Conservation (phyloP, 495 filamentous ascomycete species). For the Xylaria scruposa region DNA sequence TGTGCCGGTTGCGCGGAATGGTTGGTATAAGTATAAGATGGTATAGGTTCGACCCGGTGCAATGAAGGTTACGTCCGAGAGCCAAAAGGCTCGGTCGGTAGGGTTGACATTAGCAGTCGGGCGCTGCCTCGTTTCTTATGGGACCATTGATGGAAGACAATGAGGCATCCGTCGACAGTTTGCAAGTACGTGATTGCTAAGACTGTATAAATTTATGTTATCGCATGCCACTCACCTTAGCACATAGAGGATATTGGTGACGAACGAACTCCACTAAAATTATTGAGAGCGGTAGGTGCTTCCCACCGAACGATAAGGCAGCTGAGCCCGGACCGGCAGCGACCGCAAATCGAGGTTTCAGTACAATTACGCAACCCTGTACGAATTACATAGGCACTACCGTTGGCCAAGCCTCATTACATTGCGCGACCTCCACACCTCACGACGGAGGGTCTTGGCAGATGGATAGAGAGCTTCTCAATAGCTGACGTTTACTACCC, state of each 20-base stretch:
- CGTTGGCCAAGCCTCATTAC: constrained; percentile 12
- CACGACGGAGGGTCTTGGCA: not conserved
- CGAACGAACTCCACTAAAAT: constrained; percentile 7
- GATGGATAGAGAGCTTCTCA: not conserved
- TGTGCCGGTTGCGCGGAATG: constrained; percentile 25
- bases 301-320: not conserved
- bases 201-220: not conserved
- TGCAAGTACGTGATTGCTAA: not conserved
- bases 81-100: constrained; percentile 40
- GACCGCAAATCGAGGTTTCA: not conserved
- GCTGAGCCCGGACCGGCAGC: not conserved
- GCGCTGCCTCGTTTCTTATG: not conserved
- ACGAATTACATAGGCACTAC: not conserved
- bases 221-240: not conserved
- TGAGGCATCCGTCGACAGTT: not conserved
- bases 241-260: not conserved
- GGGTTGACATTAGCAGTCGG: constrained; percentile 38
- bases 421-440: constrained; percentile 21
- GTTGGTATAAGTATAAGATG: not conserved
- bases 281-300: not conserved
- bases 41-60: constrained; percentile 1
- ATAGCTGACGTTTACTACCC: constrained; percentile 19
- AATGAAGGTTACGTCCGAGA: constrained; percentile 32
- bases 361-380: not conserved
- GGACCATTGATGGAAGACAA: constrained; percentile 1